phyloP scores from a whole-genome alignment of 2,329 filamentous ascomycete genomes.

The Curvularia lunata region DNA sequence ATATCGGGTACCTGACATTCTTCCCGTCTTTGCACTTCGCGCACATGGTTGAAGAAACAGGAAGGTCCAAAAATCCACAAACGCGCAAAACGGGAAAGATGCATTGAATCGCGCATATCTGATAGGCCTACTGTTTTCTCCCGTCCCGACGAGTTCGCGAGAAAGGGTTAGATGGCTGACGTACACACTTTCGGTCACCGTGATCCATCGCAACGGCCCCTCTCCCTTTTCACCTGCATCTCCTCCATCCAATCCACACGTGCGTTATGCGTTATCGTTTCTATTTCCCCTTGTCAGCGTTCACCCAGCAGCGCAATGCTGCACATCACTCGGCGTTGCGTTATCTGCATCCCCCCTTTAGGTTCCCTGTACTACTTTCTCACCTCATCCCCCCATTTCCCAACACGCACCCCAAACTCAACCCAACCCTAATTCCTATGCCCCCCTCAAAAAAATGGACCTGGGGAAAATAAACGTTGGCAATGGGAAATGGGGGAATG shows the following conservation, averaged over 20 bases:
- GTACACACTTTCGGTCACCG: not conserved
- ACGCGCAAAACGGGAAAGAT: not conserved
- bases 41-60: not conserved
- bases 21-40: not conserved
- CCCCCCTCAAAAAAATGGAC: no score
- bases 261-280: no score
- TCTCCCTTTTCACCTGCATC: not conserved
- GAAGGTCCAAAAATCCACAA: not conserved
- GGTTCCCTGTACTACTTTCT: not conserved
- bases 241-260: no score
- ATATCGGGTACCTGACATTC: not conserved
- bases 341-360: not conserved
- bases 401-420: no score
- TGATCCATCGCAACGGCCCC: not conserved
- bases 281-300: not conserved
- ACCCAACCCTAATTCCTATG: no score
- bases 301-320: not conserved
- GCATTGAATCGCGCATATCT: not conserved
- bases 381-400: not conserved
- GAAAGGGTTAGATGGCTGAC: not conserved
- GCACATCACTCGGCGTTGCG: not conserved
- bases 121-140: not conserved
- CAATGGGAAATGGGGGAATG: no score
- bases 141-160: not conserved
- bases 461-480: no score